These are phyloP conservation scores for Phialocephala subalpina DNA, from an alignment of 2,329 filamentous ascomycete species.

Conservation along the genomic window DNA sequence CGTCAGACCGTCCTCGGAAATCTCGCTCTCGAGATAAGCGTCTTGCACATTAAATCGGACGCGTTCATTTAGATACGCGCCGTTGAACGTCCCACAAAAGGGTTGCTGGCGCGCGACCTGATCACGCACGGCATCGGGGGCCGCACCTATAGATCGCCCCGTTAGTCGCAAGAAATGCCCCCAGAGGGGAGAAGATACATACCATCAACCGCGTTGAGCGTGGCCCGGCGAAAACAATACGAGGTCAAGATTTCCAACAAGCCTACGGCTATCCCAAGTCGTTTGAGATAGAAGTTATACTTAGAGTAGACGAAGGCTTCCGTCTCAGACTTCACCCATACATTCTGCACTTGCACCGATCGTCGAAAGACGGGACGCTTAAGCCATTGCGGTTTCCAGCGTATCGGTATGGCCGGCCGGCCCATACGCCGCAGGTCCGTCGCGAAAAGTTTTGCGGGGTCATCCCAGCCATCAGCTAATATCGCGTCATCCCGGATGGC, in stretches of 20 bases:
- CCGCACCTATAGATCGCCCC: slow-evolving; percentile 23
- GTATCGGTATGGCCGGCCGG: slow-evolving; percentile 31
- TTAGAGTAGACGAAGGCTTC: slow-evolving; percentile 32
- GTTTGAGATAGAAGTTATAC: slow-evolving; percentile 32
- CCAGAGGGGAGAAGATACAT: slow-evolving; percentile 22
- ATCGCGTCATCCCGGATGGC: slow-evolving; percentile 31
- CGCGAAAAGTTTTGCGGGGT: slow-evolving; percentile 33
- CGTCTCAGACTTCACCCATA: slow-evolving; percentile 33
- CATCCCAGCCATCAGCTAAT: slow-evolving; percentile 30
- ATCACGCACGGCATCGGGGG: slow-evolving; percentile 30
- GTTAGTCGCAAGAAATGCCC: slow-evolving; percentile 19
- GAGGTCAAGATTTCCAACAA: slow-evolving; percentile 35
- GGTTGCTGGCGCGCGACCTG: slow-evolving; percentile 35
- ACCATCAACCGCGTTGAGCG: slow-evolving; percentile 35
- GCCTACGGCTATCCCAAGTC: slow-evolving; percentile 29
- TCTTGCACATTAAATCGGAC: slow-evolving; percentile 37
- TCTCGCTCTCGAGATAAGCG: slow-evolving; percentile 33
- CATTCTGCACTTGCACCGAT: slow-evolving; percentile 20
- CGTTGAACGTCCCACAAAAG: slow-evolving; percentile 28
- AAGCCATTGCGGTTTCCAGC: slow-evolving; percentile 35
- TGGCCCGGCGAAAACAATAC: slow-evolving; percentile 37
- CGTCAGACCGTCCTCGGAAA: slow-evolving; percentile 33
- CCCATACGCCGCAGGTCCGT: slow-evolving; percentile 25
- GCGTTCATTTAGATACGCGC: slow-evolving; percentile 30
- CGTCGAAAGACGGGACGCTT: slow-evolving; percentile 33